A percentile compares a stretch with the other conserved stretches of the same genome.
These are phyloP conservation scores for Leucocoprinus sp. DNA, from an alignment of 768 basidiomycete genomes.

Conservation along the genomic window DNA sequence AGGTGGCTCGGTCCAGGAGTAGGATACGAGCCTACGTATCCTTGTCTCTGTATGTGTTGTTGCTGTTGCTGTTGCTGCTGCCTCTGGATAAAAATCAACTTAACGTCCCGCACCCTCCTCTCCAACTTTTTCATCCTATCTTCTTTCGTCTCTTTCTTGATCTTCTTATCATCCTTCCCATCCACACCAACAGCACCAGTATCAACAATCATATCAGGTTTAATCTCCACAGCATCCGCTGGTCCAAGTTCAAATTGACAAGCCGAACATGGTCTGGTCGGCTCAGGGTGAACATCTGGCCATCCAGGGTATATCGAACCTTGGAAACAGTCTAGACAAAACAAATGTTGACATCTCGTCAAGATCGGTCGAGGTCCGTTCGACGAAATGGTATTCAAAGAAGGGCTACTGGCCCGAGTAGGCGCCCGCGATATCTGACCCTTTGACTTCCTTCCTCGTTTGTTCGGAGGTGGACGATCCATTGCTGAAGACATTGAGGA, in stretches of 20 bases:
- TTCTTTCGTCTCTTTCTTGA: constrained; percentile 8
- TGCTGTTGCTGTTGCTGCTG: background rate
- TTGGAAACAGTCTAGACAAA: constrained; percentile 82
- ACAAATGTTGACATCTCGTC: constrained; percentile 92
- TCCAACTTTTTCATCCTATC: constrained; percentile 53
- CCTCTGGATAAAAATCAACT: constrained; percentile 14
- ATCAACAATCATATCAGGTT: constrained; percentile 45
- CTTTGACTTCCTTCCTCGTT: constrained; percentile 42
- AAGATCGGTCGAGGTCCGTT: constrained; percentile 55
- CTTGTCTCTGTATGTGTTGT: background rate
- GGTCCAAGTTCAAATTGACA: constrained; percentile 66
- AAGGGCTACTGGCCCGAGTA: constrained; percentile 70
- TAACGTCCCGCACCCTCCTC: constrained; percentile 49
- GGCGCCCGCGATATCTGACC: constrained; percentile 47
- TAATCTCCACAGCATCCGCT: constrained; percentile 78
- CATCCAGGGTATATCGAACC: constrained; percentile 70
- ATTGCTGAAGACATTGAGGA: constrained; percentile 4
- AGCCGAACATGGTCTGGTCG: constrained; percentile 60
- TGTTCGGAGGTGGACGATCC: constrained; percentile 40
- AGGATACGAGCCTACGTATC: background rate
- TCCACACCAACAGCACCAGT: constrained; percentile 11
- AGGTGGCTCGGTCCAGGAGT: background rate
- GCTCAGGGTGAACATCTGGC: constrained; percentile 58
- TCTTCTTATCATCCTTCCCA: constrained; percentile 35
- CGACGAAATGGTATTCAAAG: constrained; percentile 9